These are phyloP conservation scores for Globisporangium ultimum DNA, from an alignment of 352 stramenopile species.

Conservation along the genomic window DNA sequence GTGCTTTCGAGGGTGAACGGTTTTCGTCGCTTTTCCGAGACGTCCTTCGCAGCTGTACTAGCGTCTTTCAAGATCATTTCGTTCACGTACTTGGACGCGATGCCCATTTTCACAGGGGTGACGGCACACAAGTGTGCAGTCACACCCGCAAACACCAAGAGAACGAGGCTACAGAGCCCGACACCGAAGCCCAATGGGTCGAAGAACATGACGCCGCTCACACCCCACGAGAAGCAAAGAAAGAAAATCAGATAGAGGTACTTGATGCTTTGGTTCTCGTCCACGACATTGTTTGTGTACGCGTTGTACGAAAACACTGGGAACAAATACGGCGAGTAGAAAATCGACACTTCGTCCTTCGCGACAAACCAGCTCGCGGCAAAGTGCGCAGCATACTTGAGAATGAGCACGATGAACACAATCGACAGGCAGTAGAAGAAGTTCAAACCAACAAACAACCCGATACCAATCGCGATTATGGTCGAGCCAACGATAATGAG, in stretches of 20 bases:
- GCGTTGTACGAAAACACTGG: constrained; percentile 90
- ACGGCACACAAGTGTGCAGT: constrained; percentile 77
- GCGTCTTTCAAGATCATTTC: constrained; percentile 87
- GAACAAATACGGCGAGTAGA: constrained; percentile 88
- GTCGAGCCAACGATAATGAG: constrained; percentile 38
- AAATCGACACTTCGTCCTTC: constrained; percentile 64
- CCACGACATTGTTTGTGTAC: constrained; percentile 88
- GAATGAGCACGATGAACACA: constrained; percentile 76
- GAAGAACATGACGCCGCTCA: constrained; percentile 86
- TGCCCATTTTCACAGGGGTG: constrained; percentile 85
- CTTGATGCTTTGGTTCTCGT: constrained; percentile 72
- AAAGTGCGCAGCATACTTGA: constrained; percentile 70
- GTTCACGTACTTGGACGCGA: constrained; percentile 87
- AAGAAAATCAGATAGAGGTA: constrained; percentile 73
- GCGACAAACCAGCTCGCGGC: constrained; percentile 55
- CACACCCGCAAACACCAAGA: constrained; percentile 73
- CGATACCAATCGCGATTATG: constrained; percentile 30
- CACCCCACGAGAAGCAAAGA: constrained; percentile 82
- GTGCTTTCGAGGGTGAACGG: constrained; percentile 74
- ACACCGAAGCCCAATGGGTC: constrained; percentile 88
- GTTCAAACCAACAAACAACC: constrained; percentile 45
- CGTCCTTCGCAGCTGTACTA: constrained; percentile 60
- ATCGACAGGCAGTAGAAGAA: constrained; percentile 88
- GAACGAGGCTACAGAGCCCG: constrained; percentile 78
- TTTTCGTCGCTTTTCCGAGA: constrained; percentile 57